Base-by-base conservation (phyloP, 345 rosid genomes). In the Bruguiera sexangula region DNA sequence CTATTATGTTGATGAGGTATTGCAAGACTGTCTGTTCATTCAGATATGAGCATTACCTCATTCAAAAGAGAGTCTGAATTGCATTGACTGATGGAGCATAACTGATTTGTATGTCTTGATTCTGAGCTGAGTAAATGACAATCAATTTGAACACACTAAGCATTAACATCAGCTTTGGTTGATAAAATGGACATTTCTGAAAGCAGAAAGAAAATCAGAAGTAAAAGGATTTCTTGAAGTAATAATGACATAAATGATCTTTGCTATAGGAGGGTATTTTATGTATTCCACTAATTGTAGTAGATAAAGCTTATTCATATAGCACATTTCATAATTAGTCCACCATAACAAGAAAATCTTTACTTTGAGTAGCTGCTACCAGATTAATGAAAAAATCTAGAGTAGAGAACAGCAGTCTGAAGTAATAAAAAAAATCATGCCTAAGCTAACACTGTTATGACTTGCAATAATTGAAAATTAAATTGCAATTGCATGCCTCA, bases 61-160 rank as follows among this genome's bases (percentile, higher is more conserved):
- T 94, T 94, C 72, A 88, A 72, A 72, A 94, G 93, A 77, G 98
- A 94, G 70, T 85, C 74, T 52, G 98, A 80, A 78, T 87, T 84
- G 80, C 98, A 91, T 67, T 88, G 90, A 85, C 89, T 94, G 74
- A 94, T 94, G 83, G 98, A 91, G 84, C 98, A 94, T 67, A 94
- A 73, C 81, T 86, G 89, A 79, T 89, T 87, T 51, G 97, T 94
- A 20, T 94, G 89, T 72, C 79, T 82, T 80, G 96, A 94, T 77
- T 88, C 97, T 69, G 86, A 87, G 87, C 98, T 95, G 96, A 85
- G 78, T 53, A 66, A 53, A 73, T 61, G 56, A 78, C 66, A 52
- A 60, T 76, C 29, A 77, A 66, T 60, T 69, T 67, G 57, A 79
- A 68, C 32, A 75, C 63, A 70, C 66, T 68, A 65, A 74, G n/a